Conservation (phyloP, 2,329 filamentous ascomycete genomes). For the Westerdykella aurantiaca region DNA sequence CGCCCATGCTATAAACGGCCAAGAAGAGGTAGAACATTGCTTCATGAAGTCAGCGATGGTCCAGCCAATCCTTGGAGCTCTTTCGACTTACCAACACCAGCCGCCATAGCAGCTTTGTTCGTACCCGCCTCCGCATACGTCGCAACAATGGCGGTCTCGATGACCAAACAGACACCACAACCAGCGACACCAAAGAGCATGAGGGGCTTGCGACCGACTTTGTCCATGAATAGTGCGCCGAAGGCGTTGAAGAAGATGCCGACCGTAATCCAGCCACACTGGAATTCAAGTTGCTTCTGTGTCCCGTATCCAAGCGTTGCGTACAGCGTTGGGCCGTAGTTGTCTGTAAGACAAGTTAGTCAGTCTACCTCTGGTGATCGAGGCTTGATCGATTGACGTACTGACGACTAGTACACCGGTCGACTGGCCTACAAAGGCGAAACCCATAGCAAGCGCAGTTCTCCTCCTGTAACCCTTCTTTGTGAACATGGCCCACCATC, state of each 20-base stretch:
- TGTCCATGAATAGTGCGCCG: conserved; percentile 13
- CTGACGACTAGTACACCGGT: too few relatives aligned
- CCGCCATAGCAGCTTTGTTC: conserved; percentile 17
- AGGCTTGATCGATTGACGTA: too few relatives aligned
- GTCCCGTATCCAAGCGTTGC: conserved; percentile 16
- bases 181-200: conserved; percentile 20
- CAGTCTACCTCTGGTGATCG: neutral
- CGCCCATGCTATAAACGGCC: conserved; percentile 16
- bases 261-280: conserved; percentile 19
- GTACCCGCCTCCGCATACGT: conserved; percentile 16
- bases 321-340: conserved; percentile 23
- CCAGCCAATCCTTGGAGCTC: neutral
- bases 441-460: conserved; percentile 15
- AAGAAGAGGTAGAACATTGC: conserved; percentile 19
- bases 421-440: conserved; percentile 3
- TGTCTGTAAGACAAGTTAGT: conserved; percentile 4
- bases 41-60: neutral
- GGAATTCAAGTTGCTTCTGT: conserved; percentile 5
- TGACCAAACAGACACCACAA: conserved; percentile 17
- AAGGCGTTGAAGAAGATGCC: conserved; percentile 18
- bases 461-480: conserved; percentile 18
- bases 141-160: conserved; percentile 23
- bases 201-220: conserved; percentile 13
- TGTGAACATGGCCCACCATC: conserved; percentile 17
- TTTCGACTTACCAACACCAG: conserved; percentile 14